Percentiles rank a stretch among this genome's conserved stretches.
Evolutionary conservation across 257 asterid genomes (phyloP).

Genomic region (Petunia axillaris): DNA sequence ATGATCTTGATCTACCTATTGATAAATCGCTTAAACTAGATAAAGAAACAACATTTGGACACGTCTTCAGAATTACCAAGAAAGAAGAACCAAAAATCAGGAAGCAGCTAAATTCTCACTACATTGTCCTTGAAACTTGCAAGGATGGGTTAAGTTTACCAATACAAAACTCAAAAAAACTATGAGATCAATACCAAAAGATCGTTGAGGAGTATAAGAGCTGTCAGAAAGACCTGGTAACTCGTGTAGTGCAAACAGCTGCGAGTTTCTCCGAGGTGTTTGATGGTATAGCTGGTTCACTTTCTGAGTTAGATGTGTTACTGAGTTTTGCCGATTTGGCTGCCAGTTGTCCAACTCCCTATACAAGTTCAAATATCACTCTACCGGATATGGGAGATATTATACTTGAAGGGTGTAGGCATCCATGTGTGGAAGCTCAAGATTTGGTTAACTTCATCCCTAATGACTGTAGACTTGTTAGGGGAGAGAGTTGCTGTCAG

Average conservation of each 20-base stretch:
- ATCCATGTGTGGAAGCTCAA: conserved; percentile 99
- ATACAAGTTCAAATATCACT: conserved; percentile 80
- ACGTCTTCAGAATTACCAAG: conserved; percentile 91
- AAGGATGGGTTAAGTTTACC: conserved; percentile 97
- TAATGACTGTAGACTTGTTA: conserved; percentile 86
- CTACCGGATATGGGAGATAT: conserved; percentile 91
- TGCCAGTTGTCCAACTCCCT: conserved; percentile 78
- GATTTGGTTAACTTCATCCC: conserved; percentile 99
- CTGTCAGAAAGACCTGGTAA: conserved; percentile 93
- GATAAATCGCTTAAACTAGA: conserved; percentile 91
- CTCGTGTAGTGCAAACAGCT: conserved; percentile 88
- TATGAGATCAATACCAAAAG: conserved; percentile 86
- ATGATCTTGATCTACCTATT: conserved; percentile 76
- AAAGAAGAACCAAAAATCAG: conserved; percentile 98
- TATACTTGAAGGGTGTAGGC: conserved; percentile 89
- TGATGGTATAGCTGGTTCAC: conserved; percentile 69
- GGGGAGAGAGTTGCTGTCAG: conserved; percentile 94
- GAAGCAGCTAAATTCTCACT: conserved; percentile 85
- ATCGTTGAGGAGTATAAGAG: conserved; percentile 80
- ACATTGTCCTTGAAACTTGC: conserved; percentile 92
- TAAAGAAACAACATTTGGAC: conserved; percentile 90
- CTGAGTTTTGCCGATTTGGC: conserved; percentile 98
- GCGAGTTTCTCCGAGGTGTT: conserved; percentile 88
- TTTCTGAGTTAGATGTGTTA: conserved; percentile 93
- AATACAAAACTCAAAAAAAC: conserved; percentile 77